Percentiles rank a stretch among this genome's conserved stretches.
Conservation (phyloP, 352 stramenopile genomes). For the Phytophthora litchii region DNA sequence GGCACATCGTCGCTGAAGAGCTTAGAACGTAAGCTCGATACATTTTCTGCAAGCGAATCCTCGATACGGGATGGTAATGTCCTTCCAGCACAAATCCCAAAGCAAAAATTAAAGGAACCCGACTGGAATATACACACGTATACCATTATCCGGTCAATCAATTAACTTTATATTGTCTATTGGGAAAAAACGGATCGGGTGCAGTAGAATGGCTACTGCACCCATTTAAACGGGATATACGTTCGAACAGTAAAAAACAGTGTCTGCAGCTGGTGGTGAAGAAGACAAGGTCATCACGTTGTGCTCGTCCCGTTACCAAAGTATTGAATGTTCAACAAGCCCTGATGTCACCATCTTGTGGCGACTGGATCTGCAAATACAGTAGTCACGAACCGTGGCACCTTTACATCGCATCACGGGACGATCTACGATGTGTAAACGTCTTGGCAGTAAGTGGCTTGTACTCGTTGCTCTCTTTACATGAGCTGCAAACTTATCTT, state of each 20-base stretch:
- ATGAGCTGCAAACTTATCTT: background rate
- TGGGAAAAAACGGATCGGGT: no score
- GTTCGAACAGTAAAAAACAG: constrained; percentile 15
- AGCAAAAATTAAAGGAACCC: constrained; percentile 17
- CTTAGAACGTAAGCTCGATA: no score
- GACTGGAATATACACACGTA: no score
- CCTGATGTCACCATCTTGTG: background rate
- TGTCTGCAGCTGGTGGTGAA: constrained; percentile 1
- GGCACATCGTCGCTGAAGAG: no score
- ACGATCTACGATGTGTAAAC: background rate
- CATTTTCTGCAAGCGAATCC: no score
- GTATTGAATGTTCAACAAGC: no score
- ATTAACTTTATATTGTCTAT: no score
- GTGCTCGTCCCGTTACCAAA: background rate
- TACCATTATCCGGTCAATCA: no score
- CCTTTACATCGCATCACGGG: constrained; percentile 10
- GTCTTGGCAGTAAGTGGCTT: background rate
- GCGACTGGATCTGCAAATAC: constrained; percentile 6
- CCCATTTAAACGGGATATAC: no score
- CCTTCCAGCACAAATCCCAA: constrained; percentile 8
- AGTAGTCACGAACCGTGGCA: background rate
- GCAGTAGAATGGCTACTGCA: no score
- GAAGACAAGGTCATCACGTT: constrained; percentile 1
- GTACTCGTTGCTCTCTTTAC: background rate
- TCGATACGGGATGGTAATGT: constrained; percentile 11